Conservation (phyloP, 306 rosid genomes). For the Vigna unguiculata region DNA sequence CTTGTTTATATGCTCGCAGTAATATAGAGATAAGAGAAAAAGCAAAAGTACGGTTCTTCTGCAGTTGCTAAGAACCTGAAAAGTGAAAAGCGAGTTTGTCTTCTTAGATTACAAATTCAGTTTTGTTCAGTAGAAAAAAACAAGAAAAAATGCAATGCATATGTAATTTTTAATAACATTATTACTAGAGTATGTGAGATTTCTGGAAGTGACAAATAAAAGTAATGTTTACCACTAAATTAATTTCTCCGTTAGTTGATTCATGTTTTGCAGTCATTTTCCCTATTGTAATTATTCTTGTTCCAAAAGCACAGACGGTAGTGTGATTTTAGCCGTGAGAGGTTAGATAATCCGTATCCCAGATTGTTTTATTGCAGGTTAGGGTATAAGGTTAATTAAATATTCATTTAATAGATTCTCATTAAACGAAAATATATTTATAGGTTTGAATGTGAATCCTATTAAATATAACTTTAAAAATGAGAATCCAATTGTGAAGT, state of each 20-base stretch:
- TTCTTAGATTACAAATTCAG: conserved; percentile 37
- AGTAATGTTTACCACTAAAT: not conserved
- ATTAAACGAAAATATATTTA: not conserved
- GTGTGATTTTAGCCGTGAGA: not conserved
- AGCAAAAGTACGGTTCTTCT: conserved; percentile 2
- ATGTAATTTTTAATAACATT: not conserved
- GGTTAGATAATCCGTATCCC: not conserved
- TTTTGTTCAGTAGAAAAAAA: not conserved
- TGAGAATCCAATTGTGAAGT: not conserved
- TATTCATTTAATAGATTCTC: not conserved
- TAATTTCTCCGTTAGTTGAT: not conserved
- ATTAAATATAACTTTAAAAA: not conserved
- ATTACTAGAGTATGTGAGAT: not conserved
- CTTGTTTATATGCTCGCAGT: conserved; percentile 35
- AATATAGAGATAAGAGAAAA: conserved; percentile 32
- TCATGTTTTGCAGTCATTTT: too few species aligned
- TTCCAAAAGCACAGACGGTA: too few species aligned
- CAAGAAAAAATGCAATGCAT: not conserved
- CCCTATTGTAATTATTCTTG: too few species aligned
- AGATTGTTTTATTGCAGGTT: not conserved
- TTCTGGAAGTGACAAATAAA: not conserved
- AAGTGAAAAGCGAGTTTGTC: conserved; percentile 44
- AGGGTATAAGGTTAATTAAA: not conserved
- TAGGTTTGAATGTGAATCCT: not conserved
- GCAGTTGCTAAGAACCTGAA: conserved; percentile 34